Evolutionary conservation across 164 flowering plant species (phyloP).

Genomic region (Taxillus chinensis): DNA sequence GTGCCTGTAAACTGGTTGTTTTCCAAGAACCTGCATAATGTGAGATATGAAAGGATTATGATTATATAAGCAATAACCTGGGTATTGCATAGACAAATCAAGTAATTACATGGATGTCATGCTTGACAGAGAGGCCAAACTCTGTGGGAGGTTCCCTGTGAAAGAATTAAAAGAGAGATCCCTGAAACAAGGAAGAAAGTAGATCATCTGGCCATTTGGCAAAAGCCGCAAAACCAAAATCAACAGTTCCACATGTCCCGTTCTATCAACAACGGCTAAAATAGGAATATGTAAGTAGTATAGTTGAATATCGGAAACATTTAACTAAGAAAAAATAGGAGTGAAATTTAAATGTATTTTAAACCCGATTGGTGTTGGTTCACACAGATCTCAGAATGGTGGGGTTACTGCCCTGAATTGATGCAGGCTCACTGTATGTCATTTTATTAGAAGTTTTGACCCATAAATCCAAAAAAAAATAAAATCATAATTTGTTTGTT

Average conservation of each 20-base stretch:
- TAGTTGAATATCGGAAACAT: no score
- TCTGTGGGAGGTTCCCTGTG: slow-evolving; percentile 63
- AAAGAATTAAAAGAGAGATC: slow-evolving; percentile 72
- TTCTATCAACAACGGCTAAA: background rate
- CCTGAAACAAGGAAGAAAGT: slow-evolving; percentile 34
- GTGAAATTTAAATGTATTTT: no score
- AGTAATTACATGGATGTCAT: slow-evolving; percentile 52
- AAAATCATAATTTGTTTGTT: no score
- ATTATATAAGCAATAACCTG: background rate
- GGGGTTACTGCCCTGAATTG: no score
- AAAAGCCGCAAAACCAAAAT: background rate
- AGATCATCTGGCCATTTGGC: background rate
- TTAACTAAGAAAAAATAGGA: no score
- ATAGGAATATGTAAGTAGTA: background rate
- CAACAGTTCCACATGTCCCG: background rate
- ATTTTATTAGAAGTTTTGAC: no score
- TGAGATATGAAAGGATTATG: slow-evolving; percentile 5
- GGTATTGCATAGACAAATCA: slow-evolving; percentile 1
- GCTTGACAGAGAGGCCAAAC: slow-evolving; percentile 56
- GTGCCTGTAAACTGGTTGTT: slow-evolving; percentile 82
- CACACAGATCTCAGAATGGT: no score
- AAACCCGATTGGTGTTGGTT: no score
- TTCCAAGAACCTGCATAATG: slow-evolving; percentile 61
- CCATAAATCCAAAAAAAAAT: no score
- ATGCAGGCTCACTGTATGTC: no score